phyloP scores from a whole-genome alignment of 2,329 filamentous ascomycete species.

The Clarireedia sp. region DNA sequence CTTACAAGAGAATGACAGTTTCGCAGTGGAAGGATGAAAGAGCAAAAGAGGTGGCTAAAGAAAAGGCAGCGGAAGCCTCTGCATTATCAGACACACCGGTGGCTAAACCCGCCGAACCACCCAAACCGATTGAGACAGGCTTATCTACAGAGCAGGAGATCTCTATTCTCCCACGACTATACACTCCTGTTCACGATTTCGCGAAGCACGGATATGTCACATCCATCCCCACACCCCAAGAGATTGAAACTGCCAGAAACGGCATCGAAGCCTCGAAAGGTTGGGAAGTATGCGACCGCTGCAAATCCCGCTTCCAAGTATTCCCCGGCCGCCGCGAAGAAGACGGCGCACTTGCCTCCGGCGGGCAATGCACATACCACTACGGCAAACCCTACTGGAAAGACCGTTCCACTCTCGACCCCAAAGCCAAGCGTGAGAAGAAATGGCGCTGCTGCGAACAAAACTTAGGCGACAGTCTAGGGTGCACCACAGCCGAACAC shows the following conservation, averaged over 20 bases:
- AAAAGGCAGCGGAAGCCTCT: constrained; percentile 28
- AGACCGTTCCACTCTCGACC: constrained; percentile 43
- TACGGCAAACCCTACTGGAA: constrained; percentile 60
- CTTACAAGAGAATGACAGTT: constrained; percentile 65
- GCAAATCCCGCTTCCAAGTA: constrained; percentile 78
- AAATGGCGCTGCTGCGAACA: constrained; percentile 75
- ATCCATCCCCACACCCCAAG: constrained; percentile 52
- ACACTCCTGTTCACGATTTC: constrained; percentile 58
- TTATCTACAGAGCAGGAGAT: constrained; percentile 62
- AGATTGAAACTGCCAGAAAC: constrained; percentile 57
- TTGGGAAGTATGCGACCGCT: constrained; percentile 87
- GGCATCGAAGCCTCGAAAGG: constrained; percentile 61
- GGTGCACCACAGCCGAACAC: constrained; percentile 61
- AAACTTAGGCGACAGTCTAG: constrained; percentile 59
- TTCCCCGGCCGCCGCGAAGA: constrained; percentile 75
- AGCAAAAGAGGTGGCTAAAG: constrained; percentile 35
- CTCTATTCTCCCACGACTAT: constrained; percentile 50
- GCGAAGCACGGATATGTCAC: constrained; percentile 68
- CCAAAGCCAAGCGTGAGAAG: constrained; percentile 48
- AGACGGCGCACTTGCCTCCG: constrained; percentile 68
- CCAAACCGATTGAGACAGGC: constrained; percentile 58
- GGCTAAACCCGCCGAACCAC: constrained; percentile 31
- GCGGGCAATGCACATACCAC: constrained; percentile 74
- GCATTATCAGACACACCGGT: constrained; percentile 25
- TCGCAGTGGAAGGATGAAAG: constrained; percentile 64